phyloP scores from a whole-genome alignment of 106 monocot species.

The Phalaenopsis aphrodite region DNA sequence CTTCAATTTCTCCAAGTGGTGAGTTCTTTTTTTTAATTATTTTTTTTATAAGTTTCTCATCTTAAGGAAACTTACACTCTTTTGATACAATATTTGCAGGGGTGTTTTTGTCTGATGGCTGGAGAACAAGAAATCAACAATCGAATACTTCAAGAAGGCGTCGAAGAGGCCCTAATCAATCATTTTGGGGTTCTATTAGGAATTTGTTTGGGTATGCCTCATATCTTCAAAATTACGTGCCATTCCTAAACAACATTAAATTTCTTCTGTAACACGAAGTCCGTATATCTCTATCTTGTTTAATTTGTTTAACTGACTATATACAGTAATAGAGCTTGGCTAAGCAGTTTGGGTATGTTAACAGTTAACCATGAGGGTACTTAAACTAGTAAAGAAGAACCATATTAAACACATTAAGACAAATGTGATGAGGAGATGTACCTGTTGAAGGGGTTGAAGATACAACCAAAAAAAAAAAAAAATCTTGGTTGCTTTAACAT shows the following conservation, averaged over 20 bases:
- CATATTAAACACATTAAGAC: not conserved
- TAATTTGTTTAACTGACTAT: too few relatives aligned
- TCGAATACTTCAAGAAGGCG: not conserved
- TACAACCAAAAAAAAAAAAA: too few relatives aligned
- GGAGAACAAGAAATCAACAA: not conserved
- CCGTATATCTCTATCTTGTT: not conserved
- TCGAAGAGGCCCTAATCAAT: not conserved
- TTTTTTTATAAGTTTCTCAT: not conserved
- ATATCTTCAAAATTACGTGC: not conserved
- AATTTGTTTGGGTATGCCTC: conserved; percentile 7
- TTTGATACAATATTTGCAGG: not conserved
- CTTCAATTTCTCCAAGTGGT: not conserved
- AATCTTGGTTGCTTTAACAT: too few relatives aligned
- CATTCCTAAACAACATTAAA: not conserved
- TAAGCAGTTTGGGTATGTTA: not conserved
- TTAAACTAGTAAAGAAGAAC: not conserved
- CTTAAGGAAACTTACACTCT: not conserved
- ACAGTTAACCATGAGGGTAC: not conserved
- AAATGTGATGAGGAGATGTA: too few relatives aligned
- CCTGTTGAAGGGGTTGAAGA: too few relatives aligned
- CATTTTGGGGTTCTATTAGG: conserved; percentile 1
- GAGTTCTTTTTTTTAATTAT: not conserved
- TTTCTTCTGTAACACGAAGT: not conserved
- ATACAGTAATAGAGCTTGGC: too few relatives aligned
- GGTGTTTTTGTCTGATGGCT: not conserved